These are phyloP conservation scores for Eucalyptus decipiens DNA, from an alignment of 345 rosid species.

Conservation along the genomic window DNA sequence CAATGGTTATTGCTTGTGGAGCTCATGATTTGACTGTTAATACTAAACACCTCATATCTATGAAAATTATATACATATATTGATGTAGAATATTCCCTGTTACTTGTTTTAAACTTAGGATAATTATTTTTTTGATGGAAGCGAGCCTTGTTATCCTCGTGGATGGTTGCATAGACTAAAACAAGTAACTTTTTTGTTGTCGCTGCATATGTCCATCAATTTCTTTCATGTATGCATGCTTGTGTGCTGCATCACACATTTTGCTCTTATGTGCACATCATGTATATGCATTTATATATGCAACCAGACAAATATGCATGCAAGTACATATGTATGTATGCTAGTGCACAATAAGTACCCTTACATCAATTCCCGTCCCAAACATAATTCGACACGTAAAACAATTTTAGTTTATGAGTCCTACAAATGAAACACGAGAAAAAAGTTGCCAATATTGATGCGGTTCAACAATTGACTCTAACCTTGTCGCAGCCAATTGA, in stretches of 20 bases:
- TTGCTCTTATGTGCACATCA: not conserved
- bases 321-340: not conserved
- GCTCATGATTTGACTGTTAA: not conserved
- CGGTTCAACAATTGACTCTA: not conserved
- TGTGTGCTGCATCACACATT: not conserved
- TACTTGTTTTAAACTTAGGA: not conserved
- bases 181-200: not conserved
- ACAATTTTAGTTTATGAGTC: not conserved
- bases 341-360: not conserved
- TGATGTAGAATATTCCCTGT: not conserved
- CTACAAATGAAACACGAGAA: not conserved
- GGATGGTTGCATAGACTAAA: not conserved
- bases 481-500: conserved; percentile 72
- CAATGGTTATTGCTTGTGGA: not conserved
- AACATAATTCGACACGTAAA: not conserved
- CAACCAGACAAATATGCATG: not conserved
- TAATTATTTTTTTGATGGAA: not conserved
- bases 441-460: not conserved
- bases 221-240: not conserved
- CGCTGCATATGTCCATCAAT: not conserved
- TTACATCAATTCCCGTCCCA: not conserved
- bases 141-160: not conserved
- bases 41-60: not conserved
- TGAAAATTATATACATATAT: not conserved
- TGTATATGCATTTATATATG: not conserved